phyloP scores from a whole-genome alignment of 768 basidiomycete species.

The Auricularia auricula-judae region DNA sequence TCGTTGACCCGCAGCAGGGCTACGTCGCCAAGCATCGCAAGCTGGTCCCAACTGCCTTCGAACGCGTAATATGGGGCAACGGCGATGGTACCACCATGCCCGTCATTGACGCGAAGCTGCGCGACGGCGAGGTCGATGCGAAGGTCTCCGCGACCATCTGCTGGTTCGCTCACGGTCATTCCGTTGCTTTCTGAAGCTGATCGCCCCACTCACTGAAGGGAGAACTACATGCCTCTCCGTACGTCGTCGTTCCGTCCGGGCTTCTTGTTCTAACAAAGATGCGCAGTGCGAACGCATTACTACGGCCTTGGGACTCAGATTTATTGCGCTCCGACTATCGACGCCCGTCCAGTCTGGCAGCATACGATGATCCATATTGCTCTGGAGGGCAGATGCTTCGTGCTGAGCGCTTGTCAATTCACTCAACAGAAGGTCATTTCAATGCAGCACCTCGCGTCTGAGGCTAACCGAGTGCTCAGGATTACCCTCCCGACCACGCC shows the following conservation, averaged over 20 bases:
- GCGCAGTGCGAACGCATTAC: conserved; percentile 44
- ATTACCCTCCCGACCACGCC: conserved; percentile 40
- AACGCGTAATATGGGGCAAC: conserved; percentile 52
- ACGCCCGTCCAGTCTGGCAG: conserved; percentile 45
- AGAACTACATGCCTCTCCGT: conserved; percentile 61
- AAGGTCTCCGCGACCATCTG: conserved; percentile 49
- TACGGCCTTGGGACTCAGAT: conserved; percentile 49
- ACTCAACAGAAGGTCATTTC: conserved; percentile 28
- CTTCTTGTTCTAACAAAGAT: neutral
- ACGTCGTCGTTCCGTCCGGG: conserved; percentile 12
- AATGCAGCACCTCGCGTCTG: too few relatives aligned
- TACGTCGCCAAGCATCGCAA: conserved; percentile 55
- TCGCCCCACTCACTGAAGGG: conserved; percentile 28
- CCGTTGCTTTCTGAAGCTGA: neutral
- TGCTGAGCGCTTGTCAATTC: conserved; percentile 52
- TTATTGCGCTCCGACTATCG: conserved; percentile 59
- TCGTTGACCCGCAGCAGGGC: conserved; percentile 41
- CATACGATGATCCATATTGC: conserved; percentile 53
- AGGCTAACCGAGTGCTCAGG: conserved; percentile 8
- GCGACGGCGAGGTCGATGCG: conserved; percentile 20
- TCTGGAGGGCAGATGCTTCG: conserved; percentile 59
- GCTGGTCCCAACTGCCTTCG: conserved; percentile 48
- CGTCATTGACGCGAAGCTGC: conserved; percentile 23
- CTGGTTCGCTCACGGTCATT: conserved; percentile 24
- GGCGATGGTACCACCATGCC: conserved; percentile 46